Evolutionary conservation across 306 rosid species (phyloP).

Genomic region (Glycine tomentella): DNA sequence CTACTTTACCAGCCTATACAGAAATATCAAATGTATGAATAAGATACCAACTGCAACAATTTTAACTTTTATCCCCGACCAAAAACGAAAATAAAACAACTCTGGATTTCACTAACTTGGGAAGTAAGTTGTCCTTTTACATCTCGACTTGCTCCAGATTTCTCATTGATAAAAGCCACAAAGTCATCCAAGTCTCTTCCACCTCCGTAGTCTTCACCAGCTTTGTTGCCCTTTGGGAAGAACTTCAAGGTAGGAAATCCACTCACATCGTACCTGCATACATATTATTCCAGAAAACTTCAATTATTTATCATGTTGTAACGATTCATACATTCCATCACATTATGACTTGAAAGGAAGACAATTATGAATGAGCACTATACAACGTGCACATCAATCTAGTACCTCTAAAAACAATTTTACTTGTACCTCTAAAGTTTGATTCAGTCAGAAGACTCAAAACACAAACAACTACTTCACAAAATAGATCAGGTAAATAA

Average conservation of each 20-base stretch:
- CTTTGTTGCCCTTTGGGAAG: slow-evolving; percentile 85
- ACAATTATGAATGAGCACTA: neutral
- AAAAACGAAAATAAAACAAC: neutral
- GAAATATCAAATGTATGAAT: slow-evolving; percentile 41
- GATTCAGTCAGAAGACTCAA: slow-evolving; percentile 1
- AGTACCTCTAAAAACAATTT: neutral
- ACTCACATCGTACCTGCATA: slow-evolving; percentile 80
- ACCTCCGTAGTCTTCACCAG: slow-evolving; percentile 86
- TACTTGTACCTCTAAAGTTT: slow-evolving; percentile 6
- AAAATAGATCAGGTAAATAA: neutral
- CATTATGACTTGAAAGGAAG: slow-evolving; percentile 1
- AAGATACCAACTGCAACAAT: slow-evolving; percentile 16
- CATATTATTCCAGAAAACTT: slow-evolving; percentile 29
- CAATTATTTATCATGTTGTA: slow-evolving; percentile 25
- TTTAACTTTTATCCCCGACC: neutral
- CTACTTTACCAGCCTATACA: slow-evolving; percentile 83
- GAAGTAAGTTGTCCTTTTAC: slow-evolving; percentile 81
- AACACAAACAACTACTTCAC: neutral
- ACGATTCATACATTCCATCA: slow-evolving; percentile 18
- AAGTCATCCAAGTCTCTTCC: slow-evolving; percentile 91
- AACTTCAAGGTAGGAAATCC: slow-evolving; percentile 94
- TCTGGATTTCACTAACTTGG: slow-evolving; percentile 55
- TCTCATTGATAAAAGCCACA: slow-evolving; percentile 76
- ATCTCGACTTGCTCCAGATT: slow-evolving; percentile 80
- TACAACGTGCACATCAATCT: neutral